phyloP scores from a whole-genome alignment of 2,329 filamentous ascomycete genomes.

The Coniochaeta sp. region DNA sequence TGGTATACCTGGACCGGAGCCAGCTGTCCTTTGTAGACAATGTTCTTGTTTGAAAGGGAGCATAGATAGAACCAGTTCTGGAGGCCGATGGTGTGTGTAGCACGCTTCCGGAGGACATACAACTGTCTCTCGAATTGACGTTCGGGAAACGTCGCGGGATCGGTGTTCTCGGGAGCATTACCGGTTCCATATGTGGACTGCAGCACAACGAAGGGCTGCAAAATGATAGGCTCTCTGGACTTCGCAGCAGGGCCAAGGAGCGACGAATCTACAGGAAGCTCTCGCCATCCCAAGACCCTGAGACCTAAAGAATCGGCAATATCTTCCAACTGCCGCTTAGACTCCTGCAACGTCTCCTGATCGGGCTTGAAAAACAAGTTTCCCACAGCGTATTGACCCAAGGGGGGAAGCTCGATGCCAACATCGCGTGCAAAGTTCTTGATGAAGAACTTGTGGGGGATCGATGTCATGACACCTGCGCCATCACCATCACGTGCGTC shows the following conservation, averaged over 20 bases:
- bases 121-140: constrained; percentile 86
- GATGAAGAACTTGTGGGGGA: constrained; percentile 95
- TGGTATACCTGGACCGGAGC: constrained; percentile 93
- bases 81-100: constrained; percentile 87
- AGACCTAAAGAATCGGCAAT: constrained; percentile 82
- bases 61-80: constrained; percentile 99
- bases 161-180: constrained; percentile 69
- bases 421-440: constrained; percentile 96
- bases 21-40: constrained; percentile 97
- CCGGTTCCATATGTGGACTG: constrained; percentile 77
- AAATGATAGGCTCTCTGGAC: constrained; percentile 89
- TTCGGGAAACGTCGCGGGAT: constrained; percentile 75
- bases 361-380: constrained; percentile 99
- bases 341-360: constrained; percentile 80
- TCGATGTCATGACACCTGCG: constrained; percentile 98
- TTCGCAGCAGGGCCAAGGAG: constrained; percentile 87
- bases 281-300: constrained; percentile 91
- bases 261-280: constrained; percentile 87
- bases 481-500: constrained; percentile 97
- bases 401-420: constrained; percentile 75
- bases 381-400: constrained; percentile 91
- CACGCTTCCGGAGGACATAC: constrained; percentile 89
- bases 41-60: constrained; percentile 95
- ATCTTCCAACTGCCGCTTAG: constrained; percentile 88
- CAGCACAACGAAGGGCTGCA: constrained; percentile 92